phyloP scores from a whole-genome alignment of 768 basidiomycete species.

The Tylopilus sp. region DNA sequence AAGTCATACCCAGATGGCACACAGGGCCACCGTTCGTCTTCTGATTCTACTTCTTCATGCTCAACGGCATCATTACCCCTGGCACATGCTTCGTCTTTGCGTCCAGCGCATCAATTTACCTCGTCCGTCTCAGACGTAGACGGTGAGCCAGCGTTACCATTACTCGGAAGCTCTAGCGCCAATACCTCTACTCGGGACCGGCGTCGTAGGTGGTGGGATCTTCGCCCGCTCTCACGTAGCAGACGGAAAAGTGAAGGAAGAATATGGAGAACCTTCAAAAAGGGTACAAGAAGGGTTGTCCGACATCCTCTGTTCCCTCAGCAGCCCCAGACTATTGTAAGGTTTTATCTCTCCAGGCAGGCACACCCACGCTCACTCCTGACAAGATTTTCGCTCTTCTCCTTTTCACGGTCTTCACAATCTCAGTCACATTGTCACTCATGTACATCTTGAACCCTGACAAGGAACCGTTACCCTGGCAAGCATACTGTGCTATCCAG shows the following conservation, averaged over 20 bases:
- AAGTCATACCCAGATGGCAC: conserved; percentile 27
- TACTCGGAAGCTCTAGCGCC: conserved; percentile 29
- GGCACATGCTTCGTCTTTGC: conserved; percentile 53
- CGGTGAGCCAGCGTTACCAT: conserved; percentile 51
- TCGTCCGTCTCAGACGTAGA: conserved; percentile 62
- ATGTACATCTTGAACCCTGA: conserved; percentile 95
- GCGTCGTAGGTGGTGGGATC: conserved; percentile 56
- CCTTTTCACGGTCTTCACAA: conserved; percentile 75
- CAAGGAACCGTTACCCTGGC: conserved; percentile 92
- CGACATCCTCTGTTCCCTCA: conserved; percentile 76
- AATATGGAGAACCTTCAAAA: conserved; percentile 48
- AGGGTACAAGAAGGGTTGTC: conserved; percentile 52
- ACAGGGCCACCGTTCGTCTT: conserved; percentile 21
- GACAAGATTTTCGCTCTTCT: conserved; percentile 64
- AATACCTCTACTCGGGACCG: conserved; percentile 43
- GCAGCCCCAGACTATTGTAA: conserved; percentile 77
- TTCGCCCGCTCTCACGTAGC: conserved; percentile 38
- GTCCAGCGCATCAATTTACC: conserved; percentile 45
- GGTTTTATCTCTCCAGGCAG: conserved; percentile 25
- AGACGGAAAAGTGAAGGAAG: conserved; percentile 50
- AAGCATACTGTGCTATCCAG: conserved; percentile 83
- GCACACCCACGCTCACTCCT: conserved; percentile 20
- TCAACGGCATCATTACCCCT: conserved; percentile 63
- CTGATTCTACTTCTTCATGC: conserved; percentile 27
- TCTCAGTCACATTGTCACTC: conserved; percentile 80